Conservation (phyloP, 495 filamentous ascomycete species). For the Hypoxylon crocopeplum region DNA sequence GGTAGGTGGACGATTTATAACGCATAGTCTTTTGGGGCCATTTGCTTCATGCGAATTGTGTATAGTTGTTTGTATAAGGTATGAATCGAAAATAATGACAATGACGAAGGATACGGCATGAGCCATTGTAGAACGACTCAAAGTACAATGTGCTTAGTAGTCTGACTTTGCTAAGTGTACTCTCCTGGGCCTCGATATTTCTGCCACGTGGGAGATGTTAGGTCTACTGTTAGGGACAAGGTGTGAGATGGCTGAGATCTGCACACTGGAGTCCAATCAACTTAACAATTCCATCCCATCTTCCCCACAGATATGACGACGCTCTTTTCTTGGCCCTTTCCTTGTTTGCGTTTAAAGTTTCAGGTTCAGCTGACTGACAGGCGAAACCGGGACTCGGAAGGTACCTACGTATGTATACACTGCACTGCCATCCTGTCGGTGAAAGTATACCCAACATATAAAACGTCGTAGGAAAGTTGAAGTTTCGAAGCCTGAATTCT, state of each 20-base stretch:
- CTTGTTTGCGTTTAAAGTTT: slow-evolving; percentile 4
- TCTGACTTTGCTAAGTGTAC: too few species aligned
- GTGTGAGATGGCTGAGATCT: not conserved
- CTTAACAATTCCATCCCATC: not conserved
- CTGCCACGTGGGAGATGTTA: too few species aligned
- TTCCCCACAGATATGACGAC: slow-evolving; percentile 31
- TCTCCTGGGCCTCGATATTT: too few species aligned
- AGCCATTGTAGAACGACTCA: not conserved
- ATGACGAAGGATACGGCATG: too few species aligned
- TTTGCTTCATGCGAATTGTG: too few species aligned
- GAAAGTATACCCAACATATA: slow-evolving; percentile 5
- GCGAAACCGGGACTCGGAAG: not conserved
- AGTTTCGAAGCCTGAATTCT: not conserved
- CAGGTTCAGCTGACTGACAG: slow-evolving; percentile 12
- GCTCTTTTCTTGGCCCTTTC: slow-evolving; percentile 6
- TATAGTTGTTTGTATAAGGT: too few species aligned
- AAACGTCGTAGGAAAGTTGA: too few species aligned
- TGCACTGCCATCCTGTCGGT: slow-evolving; percentile 21
- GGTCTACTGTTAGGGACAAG: not conserved
- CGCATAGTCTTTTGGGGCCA: slow-evolving; percentile 6
- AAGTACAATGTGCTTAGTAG: too few species aligned
- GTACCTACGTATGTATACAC: slow-evolving; percentile 1
- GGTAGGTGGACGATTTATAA: not conserved
- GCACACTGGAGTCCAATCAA: not conserved
- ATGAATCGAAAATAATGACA: too few species aligned